Conservation (phyloP, 352 stramenopile species). For the Phytophthora sojae region DNA sequence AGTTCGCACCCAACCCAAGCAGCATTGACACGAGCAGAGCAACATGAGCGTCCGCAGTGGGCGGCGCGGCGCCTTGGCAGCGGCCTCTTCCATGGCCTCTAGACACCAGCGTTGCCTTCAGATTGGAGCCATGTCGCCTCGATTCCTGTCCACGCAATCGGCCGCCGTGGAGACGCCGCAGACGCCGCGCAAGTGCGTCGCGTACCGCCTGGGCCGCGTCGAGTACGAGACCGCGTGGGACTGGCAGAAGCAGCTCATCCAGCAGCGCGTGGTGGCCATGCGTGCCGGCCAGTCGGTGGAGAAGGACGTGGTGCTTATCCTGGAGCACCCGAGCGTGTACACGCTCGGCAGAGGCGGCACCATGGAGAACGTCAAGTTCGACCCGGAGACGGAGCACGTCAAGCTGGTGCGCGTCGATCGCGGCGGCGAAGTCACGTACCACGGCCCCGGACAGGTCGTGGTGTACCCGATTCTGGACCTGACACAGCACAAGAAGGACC, state of each 20-base stretch:
- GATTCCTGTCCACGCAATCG: conserved; percentile 18
- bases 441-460: conserved; percentile 98
- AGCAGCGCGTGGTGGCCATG: conserved; percentile 70
- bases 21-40: not conserved
- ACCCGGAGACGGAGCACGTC: conserved; percentile 64
- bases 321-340: conserved; percentile 96
- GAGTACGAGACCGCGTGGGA: conserved; percentile 88
- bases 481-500: conserved; percentile 93
- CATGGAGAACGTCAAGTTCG: conserved; percentile 87
- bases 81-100: conserved; percentile 6
- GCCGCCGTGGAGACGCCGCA: conserved; percentile 6
- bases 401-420: conserved; percentile 97
- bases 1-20: no score
- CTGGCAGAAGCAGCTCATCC: conserved; percentile 90
- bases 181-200: conserved; percentile 59
- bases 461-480: conserved; percentile 98
- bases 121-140: not conserved
- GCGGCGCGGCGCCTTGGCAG: conserved; percentile 11
- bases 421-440: conserved; percentile 99
- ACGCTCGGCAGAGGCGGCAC: conserved; percentile 96
- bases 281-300: conserved; percentile 51
- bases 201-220: conserved; percentile 74
- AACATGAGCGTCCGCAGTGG: conserved; percentile 22
- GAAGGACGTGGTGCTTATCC: conserved; percentile 58
- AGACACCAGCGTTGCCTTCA: conserved; percentile 11